These are phyloP conservation scores for Capronia americana DNA, from an alignment of 2,329 filamentous ascomycete genomes.

Conservation along the genomic window DNA sequence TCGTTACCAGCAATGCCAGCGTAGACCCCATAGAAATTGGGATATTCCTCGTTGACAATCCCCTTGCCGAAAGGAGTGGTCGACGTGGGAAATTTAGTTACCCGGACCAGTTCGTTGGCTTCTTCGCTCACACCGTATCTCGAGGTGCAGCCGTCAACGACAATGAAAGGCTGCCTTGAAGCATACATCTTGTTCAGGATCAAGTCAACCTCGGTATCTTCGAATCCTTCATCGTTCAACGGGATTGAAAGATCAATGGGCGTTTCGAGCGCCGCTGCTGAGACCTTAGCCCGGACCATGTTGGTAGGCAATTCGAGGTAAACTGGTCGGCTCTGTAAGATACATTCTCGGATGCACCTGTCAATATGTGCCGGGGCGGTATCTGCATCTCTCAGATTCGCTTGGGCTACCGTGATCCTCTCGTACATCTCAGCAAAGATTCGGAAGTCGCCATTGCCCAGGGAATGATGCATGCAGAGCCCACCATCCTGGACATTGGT, in stretches of 20 bases:
- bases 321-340: constrained; percentile 61
- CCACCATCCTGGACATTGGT: constrained; percentile 33
- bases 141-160: constrained; percentile 60
- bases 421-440: constrained; percentile 59
- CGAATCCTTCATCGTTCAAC: constrained; percentile 38
- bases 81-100: constrained; percentile 57
- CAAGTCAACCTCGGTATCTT: constrained; percentile 39
- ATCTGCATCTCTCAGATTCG: constrained; percentile 54
- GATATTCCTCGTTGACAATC: constrained; percentile 55
- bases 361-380: constrained; percentile 60
- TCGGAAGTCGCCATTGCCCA: constrained; percentile 58
- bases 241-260: constrained; percentile 36
- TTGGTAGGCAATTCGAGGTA: constrained; percentile 61
- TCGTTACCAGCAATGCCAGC: constrained; percentile 51
- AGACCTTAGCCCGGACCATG: constrained; percentile 37
- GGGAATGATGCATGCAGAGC: constrained; percentile 44
- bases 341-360: constrained; percentile 56
- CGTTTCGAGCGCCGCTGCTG: constrained; percentile 25
- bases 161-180: constrained; percentile 57
- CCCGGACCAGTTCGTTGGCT: constrained; percentile 52
- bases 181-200: constrained; percentile 51
- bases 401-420: constrained; percentile 59
- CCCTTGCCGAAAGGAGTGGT: constrained; percentile 59
- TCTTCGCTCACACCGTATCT: constrained; percentile 51
- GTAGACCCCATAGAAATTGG: constrained; percentile 60